Base-by-base conservation (phyloP, 345 rosid species). In the Erysimum cheiranthoides region DNA sequence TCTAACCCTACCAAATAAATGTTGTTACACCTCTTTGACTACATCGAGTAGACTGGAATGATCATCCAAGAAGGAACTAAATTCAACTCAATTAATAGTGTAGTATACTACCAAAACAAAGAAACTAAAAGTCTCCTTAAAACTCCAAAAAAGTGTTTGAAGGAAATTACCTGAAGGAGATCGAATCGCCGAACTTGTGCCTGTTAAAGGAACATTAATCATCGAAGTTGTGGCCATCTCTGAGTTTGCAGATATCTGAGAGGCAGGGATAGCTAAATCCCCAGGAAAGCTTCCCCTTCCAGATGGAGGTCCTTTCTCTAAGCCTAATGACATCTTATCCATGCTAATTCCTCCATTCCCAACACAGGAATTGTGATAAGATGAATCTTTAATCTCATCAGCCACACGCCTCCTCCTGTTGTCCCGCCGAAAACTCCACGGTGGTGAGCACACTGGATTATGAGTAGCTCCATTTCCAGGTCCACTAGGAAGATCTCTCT, bases 371-470 rank as follows among this genome's bases (percentile, higher is more conserved):
- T 78, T 73, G 58, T 81, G 83, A 79, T 47, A 77, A 3, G 86
- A 66, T 34, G 86, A 73, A 73, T 71, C 86, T 36, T 87, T 90
- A 63, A 77, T 69, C 74, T 92, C 93, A 76, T 87, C 93, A 34
- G 92, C 90, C 31, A 90, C 92, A 31, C 92, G 87, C 74, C 92
- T 84, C 74, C 85, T 78, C 53, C 21, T 46, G 21, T 89, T 87
- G 54, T 92, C 97, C 85, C 93, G 75, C 11, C 73, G 85, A 71
- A 92, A 88, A 76, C 90, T 90, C 97, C 91, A 88, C 2, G 90
- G 80, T 28, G 93, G 97, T 10, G 97, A 90, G 68, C 88, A 79
- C 28, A 80, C 42, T 18, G 52, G 35, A 78, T 77, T 86, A 71
- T 73, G 80, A 59, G 66, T 30, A 76, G 78, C 57, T 70, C 83